Conservation (phyloP, 2,329 filamentous ascomycete genomes). For the Paecilomyces sp. region DNA sequence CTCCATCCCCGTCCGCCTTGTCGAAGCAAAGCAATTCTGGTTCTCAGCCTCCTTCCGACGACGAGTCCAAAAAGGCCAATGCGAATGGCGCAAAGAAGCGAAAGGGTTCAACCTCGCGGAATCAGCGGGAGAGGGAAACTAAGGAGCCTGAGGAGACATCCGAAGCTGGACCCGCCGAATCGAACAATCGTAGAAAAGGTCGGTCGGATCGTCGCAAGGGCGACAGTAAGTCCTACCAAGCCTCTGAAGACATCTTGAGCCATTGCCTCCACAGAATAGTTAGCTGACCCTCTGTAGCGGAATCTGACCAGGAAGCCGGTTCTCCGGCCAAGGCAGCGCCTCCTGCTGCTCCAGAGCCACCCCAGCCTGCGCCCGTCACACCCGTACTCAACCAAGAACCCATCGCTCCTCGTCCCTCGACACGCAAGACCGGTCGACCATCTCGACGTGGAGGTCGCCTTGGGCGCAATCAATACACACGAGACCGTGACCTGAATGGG, state of each 20-base stretch:
- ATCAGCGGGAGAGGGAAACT: constrained; percentile 42
- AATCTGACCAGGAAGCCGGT: constrained; percentile 64
- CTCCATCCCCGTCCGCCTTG: constrained; percentile 59
- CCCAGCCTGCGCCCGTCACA: constrained; percentile 36
- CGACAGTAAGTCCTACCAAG: constrained; percentile 54
- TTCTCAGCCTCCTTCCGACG: constrained; percentile 53
- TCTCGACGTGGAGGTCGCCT: constrained; percentile 58
- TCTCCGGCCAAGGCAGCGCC: constrained; percentile 41
- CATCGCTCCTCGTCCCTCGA: constrained; percentile 32
- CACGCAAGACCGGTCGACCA: constrained; percentile 57
- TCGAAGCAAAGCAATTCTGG: constrained; percentile 42
- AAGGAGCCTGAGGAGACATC: constrained; percentile 50
- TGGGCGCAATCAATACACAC: constrained; percentile 76
- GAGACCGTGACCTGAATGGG: constrained; percentile 59
- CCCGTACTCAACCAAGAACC: constrained; percentile 30
- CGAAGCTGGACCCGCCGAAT: constrained; percentile 66
- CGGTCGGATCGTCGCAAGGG: constrained; percentile 71
- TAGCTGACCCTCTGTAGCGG: constrained; percentile 40
- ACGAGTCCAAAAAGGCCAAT: constrained; percentile 45
- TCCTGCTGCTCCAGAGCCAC: constrained; percentile 30
- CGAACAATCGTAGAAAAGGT: constrained; percentile 71
- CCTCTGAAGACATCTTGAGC: neutral
- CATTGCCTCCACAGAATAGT: constrained; percentile 9
- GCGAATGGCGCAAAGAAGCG: constrained; percentile 49
- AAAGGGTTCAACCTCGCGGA: constrained; percentile 50